These are phyloP conservation scores for Bothriochloa decipiens DNA, from an alignment of 176 grass and related monocot genomes.

Conservation along the genomic window DNA sequence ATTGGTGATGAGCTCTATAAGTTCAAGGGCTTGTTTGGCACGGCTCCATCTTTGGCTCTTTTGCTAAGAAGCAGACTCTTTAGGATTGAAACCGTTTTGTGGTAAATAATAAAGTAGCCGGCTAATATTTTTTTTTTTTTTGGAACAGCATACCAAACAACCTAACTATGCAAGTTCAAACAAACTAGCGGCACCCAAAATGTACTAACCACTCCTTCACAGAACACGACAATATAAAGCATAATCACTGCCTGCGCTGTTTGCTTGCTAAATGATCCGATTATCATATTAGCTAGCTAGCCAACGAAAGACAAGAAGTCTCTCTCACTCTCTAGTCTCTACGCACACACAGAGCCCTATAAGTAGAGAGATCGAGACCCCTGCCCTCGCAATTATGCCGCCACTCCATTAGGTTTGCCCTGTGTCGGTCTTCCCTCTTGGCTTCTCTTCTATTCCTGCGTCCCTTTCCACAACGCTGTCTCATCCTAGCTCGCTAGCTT, in stretches of 20 bases:
- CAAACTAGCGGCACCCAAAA: neutral
- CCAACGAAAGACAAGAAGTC: slow-evolving; percentile 16
- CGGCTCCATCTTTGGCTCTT: too few species aligned
- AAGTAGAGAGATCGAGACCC: slow-evolving; percentile 33
- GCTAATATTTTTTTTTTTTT: too few species aligned
- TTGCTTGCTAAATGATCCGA: neutral
- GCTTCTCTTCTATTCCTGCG: slow-evolving; percentile 33
- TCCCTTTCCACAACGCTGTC: slow-evolving; percentile 39
- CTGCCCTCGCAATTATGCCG: slow-evolving; percentile 26
- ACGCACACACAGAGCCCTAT: slow-evolving; percentile 23
- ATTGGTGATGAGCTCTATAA: neutral
- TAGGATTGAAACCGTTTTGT: too few species aligned
- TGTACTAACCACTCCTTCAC: neutral
- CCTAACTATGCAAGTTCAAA: neutral
- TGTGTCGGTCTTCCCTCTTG: slow-evolving; percentile 25
- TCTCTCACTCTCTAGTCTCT: slow-evolving; percentile 9
- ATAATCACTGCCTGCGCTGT: neutral
- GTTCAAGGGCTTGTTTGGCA: neutral
- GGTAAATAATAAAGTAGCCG: too few species aligned
- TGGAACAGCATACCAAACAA: neutral
- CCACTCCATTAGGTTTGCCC: slow-evolving; percentile 7
- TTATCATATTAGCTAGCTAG: slow-evolving; percentile 22
- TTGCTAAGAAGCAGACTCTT: too few species aligned
- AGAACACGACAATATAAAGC: slow-evolving; percentile 6
- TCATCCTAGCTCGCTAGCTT: slow-evolving; percentile 6